phyloP scores from a whole-genome alignment of 2,329 filamentous ascomycete genomes.

The Mycosphaerelloides madeirae region DNA sequence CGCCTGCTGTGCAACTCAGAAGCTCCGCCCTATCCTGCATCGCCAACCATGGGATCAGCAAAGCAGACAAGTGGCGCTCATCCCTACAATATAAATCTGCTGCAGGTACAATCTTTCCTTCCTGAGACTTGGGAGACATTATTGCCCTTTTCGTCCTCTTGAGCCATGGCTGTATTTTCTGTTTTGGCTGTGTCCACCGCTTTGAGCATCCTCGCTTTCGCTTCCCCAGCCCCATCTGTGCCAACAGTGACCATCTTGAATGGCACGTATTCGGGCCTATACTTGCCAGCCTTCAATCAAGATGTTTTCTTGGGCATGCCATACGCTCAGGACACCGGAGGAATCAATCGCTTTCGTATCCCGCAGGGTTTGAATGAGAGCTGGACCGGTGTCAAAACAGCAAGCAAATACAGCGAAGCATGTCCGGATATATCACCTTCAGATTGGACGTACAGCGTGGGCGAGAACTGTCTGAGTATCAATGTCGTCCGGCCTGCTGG shows the following conservation, averaged over 20 bases:
- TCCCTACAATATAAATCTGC: too few species aligned
- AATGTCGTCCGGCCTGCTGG: conserved; percentile 56
- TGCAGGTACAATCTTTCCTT: too few species aligned
- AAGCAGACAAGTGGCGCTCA: too few species aligned
- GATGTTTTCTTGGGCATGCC: conserved; percentile 44
- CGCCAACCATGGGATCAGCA: too few species aligned
- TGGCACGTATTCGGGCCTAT: conserved; percentile 37
- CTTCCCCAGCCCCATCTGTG: background rate
- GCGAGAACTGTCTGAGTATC: conserved; percentile 56
- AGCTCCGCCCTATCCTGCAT: too few species aligned
- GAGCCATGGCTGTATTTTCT: background rate
- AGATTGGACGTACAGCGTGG: conserved; percentile 16
- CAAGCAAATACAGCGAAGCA: conserved; percentile 17
- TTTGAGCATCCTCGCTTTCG: background rate
- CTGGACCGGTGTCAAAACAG: conserved; percentile 11
- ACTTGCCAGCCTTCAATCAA: conserved; percentile 40
- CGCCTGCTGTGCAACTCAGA: too few species aligned
- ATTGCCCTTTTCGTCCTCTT: too few species aligned
- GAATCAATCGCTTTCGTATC: conserved; percentile 29
- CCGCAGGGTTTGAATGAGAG: conserved; percentile 22
- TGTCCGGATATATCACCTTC: conserved; percentile 14
- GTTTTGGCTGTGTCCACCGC: background rate
- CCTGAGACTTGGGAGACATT: too few species aligned
- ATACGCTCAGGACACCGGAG: conserved; percentile 34
- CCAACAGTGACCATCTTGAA: conserved; percentile 27